Evolutionary conservation across 2,329 filamentous ascomycete species (phyloP).

Genomic region (Penicillium sp.): DNA sequence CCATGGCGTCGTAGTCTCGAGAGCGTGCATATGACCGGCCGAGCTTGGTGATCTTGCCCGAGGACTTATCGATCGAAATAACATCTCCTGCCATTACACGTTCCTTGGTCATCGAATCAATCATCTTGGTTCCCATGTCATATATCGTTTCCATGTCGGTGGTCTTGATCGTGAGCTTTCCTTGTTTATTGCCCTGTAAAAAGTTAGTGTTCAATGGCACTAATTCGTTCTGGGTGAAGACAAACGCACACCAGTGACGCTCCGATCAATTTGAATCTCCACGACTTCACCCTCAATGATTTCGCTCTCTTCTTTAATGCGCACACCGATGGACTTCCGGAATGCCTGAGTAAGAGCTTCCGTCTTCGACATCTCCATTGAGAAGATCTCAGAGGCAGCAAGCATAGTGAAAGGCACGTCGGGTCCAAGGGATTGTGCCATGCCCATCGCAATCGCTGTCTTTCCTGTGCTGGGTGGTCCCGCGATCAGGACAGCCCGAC

Average conservation of each 20-base stretch:
- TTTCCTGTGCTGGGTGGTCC: slow-evolving; percentile 97
- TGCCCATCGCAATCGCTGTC: slow-evolving; percentile 97
- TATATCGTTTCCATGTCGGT: slow-evolving; percentile 99
- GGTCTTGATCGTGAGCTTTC: slow-evolving; percentile 98
- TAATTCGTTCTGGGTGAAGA: neutral
- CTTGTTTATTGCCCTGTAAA: slow-evolving; percentile 83
- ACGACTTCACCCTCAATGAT: slow-evolving; percentile 99
- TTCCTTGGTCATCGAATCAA: slow-evolving; percentile 99
- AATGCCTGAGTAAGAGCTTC: slow-evolving; percentile 98
- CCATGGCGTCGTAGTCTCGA: slow-evolving; percentile 98
- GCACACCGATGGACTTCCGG: slow-evolving; percentile 94
- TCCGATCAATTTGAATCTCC: slow-evolving; percentile 96
- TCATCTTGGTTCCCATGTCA: slow-evolving; percentile 99
- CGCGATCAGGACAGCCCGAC: slow-evolving; percentile 88
- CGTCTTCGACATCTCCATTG: slow-evolving; percentile 98
- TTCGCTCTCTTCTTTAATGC: slow-evolving; percentile 98
- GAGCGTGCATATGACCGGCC: slow-evolving; percentile 92
- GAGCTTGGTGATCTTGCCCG: slow-evolving; percentile 95
- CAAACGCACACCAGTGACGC: slow-evolving; percentile 74
- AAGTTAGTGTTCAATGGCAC: slow-evolving; percentile 5
- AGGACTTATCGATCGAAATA: slow-evolving; percentile 97
- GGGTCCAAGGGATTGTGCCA: slow-evolving; percentile 90
- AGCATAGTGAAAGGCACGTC: slow-evolving; percentile 97
- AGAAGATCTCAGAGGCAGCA: slow-evolving; percentile 95
- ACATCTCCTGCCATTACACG: slow-evolving; percentile 98